A percentile compares a stretch with the other conserved stretches of the same genome.
Evolutionary conservation across 345 rosid species (phyloP).

Genomic region (Aquilaria sinensis): DNA sequence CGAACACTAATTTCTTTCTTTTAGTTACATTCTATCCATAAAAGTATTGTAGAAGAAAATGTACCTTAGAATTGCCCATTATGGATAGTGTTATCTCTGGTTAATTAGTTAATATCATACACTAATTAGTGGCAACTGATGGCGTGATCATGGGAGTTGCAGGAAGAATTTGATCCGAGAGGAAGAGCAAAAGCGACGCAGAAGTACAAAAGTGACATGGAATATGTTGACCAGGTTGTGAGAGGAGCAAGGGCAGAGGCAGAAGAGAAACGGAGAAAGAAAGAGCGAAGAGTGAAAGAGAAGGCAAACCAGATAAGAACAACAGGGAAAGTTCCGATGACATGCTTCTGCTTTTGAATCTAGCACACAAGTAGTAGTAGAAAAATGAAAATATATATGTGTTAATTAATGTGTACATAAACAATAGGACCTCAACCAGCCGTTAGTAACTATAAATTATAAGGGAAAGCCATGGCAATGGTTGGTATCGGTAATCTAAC

Average conservation of each 20-base stretch:
- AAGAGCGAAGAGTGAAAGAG: slow-evolving; percentile 49
- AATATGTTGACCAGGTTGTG: slow-evolving; percentile 32
- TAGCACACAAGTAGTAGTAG: no score
- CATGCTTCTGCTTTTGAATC: slow-evolving; percentile 53
- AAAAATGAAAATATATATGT: no score
- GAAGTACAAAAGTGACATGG: slow-evolving; percentile 33
- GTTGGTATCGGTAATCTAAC: no score
- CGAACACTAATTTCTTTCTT: neutral
- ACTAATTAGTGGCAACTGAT: slow-evolving; percentile 9
- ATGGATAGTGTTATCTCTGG: no score
- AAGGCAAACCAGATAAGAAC: slow-evolving; percentile 59
- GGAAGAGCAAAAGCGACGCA: slow-evolving; percentile 34
- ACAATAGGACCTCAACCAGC: no score
- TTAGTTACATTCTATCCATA: neutral
- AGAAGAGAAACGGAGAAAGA: slow-evolving; percentile 35
- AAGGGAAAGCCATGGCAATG: no score
- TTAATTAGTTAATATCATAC: no score
- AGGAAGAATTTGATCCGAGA: slow-evolving; percentile 34
- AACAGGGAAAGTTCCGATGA: slow-evolving; percentile 39
- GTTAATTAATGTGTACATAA: no score
- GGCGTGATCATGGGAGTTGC: slow-evolving; percentile 18
- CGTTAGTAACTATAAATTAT: no score
- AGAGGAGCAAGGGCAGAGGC: slow-evolving; percentile 55
- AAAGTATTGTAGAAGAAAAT: no score
- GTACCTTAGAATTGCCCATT: no score